Conservation (phyloP, 768 basidiomycete species). For the Boletus tylopilopsis region DNA sequence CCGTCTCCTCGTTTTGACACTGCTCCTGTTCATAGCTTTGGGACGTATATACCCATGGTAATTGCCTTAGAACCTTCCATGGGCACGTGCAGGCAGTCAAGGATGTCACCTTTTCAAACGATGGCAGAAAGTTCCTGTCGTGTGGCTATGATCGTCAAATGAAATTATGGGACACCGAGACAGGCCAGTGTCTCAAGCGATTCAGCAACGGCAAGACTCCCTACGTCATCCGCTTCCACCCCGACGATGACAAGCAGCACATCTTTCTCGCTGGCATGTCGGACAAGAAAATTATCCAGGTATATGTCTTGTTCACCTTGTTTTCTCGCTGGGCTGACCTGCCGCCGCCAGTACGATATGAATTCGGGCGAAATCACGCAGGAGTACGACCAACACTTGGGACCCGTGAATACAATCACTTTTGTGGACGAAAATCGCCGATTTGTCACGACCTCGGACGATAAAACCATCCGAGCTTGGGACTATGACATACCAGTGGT, state of each 20-base stretch:
- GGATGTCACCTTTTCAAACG: slow-evolving; percentile 93
- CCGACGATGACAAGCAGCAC: slow-evolving; percentile 93
- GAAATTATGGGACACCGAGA: slow-evolving; percentile 99
- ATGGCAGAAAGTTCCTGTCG: slow-evolving; percentile 84
- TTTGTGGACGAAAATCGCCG: slow-evolving; percentile 98
- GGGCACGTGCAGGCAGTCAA: slow-evolving; percentile 97
- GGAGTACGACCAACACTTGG: slow-evolving; percentile 98
- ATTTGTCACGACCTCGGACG: slow-evolving; percentile 97
- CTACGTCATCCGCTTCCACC: slow-evolving; percentile 93
- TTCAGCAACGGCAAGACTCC: slow-evolving; percentile 98
- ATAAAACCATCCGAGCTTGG: slow-evolving; percentile 99
- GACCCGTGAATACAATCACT: slow-evolving; percentile 97
- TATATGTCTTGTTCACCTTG: slow-evolving; percentile 31
- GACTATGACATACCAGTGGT: slow-evolving; percentile 99
- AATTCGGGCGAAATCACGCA: slow-evolving; percentile 93
- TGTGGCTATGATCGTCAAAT: slow-evolving; percentile 96
- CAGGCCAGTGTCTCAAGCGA: slow-evolving; percentile 93
- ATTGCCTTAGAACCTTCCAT: slow-evolving; percentile 95
- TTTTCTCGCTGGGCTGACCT: neutral
- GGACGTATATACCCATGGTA: slow-evolving; percentile 97
- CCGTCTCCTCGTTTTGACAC: slow-evolving; percentile 2
- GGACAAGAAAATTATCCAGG: slow-evolving; percentile 99
- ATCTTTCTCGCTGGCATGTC: slow-evolving; percentile 98
- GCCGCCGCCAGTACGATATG: slow-evolving; percentile 76
- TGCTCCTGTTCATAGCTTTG: slow-evolving; percentile 64